Base-by-base conservation (phyloP, 352 stramenopile species). In the Saprolegnia diclina region DNA sequence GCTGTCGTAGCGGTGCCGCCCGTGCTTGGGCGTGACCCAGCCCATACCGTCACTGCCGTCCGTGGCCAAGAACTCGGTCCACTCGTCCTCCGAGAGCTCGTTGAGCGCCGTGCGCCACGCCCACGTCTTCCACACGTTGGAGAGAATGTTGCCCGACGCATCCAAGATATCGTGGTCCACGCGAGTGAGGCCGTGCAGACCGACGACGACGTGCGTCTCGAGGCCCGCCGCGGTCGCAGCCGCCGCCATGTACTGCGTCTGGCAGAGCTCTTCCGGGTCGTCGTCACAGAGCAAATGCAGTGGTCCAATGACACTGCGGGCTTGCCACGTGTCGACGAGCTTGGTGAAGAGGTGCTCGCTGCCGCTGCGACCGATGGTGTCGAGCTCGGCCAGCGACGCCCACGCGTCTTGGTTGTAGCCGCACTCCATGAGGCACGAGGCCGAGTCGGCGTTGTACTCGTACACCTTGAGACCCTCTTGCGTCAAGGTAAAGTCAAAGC, bases 371-470 rank as follows among this genome's bases (percentile, higher is more conserved):
- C 56, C 56, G 42, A 48, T n/a, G 42, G 42, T 48, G 40, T 32
- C 16, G 18, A 64, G 37, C 5, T 32, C n/a, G 7, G 24, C 35
- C 35, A 40, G 24, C 35, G 56, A n/a, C 4, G 56, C 35, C 56
- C 56, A 64, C 18, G 56, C 56, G 40, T 64, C 56, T 26, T 64
- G 56, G 56, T 64, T 64, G 56, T 64, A 64, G 13, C 56, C 56
- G 24, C 56, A 64, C 56, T 64, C 56, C 56, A 64, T 64, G 35
- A 64, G 40, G 19, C 56, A 64, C 9, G 56, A 64, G 6, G 56
- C 56, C 35, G 56, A 64, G 56, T 64, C 56, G 35, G 56, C 56
- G 40, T 64, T 64, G 56, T 64, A 64, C 56, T 64, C 56, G 56
- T 64, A 64, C 35, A 64, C 56, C 40, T 64, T 64, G 56, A 64